Evolutionary conservation across 1,284 basidiomycete genomes (phyloP).

Genomic region (Cystobasidium sp.): DNA sequence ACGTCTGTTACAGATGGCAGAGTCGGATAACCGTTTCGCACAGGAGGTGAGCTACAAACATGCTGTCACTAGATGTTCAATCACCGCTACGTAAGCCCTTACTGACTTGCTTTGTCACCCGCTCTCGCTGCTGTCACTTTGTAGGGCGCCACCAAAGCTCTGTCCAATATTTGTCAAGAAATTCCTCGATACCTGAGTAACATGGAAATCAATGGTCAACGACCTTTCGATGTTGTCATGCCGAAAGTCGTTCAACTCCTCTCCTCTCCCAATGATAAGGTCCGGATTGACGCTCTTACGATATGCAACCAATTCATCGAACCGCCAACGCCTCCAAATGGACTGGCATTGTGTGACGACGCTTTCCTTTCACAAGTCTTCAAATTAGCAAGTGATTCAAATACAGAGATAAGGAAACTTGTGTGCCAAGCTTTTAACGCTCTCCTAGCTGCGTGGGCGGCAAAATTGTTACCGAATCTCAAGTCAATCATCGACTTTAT

Average conservation of each 20-base stretch:
- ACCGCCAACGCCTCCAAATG: constrained; percentile 59
- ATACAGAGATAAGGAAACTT: constrained; percentile 87
- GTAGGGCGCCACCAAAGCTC: constrained; percentile 85
- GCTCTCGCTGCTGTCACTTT: constrained; percentile 6
- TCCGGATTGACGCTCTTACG: constrained; percentile 90
- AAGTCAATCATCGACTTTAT: constrained; percentile 96
- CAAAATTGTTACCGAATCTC: constrained; percentile 97
- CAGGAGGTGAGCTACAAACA: constrained; percentile 74
- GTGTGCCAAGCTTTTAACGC: constrained; percentile 96
- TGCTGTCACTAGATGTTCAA: neutral
- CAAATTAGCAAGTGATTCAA: constrained; percentile 90
- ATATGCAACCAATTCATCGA: constrained; percentile 89
- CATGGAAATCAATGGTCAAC: constrained; percentile 81
- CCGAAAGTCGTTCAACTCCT: constrained; percentile 70
- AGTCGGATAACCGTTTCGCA: constrained; percentile 70
- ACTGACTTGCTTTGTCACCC: neutral
- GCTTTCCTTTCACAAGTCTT: constrained; percentile 89
- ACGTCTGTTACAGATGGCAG: constrained; percentile 76
- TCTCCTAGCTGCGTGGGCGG: constrained; percentile 87
- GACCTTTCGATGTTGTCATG: constrained; percentile 54
- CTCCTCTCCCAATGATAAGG: constrained; percentile 69
- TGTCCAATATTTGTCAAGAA: constrained; percentile 96
- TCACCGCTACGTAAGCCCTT: neutral
- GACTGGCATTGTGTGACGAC: constrained; percentile 72
- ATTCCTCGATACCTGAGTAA: constrained; percentile 89